Conservation (phyloP, 495 filamentous ascomycete genomes). For the Rhypophila decipiens region DNA sequence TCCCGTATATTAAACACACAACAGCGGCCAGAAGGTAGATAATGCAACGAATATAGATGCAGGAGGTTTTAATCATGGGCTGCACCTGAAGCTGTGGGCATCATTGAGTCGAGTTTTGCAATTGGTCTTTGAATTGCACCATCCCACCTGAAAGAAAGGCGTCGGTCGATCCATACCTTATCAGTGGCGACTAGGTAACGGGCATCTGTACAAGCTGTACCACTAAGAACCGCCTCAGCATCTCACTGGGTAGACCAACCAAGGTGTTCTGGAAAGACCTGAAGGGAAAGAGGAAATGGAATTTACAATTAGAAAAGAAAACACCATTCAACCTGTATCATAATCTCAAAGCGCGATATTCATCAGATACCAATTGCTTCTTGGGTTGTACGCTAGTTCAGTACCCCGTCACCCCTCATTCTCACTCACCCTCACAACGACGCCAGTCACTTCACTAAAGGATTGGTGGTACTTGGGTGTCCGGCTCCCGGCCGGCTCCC, state of each 20-base stretch:
- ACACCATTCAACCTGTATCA: background rate
- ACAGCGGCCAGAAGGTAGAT: background rate
- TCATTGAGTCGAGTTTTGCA: background rate
- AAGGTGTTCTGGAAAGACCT: background rate
- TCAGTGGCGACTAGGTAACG: background rate
- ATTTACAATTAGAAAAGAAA: background rate
- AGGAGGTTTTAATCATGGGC: no score
- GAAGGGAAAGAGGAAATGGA: background rate
- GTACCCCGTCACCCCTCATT: no score
- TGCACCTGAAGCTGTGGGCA: background rate
- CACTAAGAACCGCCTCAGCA: background rate
- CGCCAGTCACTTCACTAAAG: no score
- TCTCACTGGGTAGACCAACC: background rate
- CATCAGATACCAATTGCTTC: no score
- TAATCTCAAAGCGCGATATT: background rate
- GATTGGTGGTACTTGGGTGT: no score
- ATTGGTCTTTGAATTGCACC: background rate
- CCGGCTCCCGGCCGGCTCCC: no score
- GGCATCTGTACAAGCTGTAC: background rate
- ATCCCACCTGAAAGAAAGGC: no score
- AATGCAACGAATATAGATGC: background rate
- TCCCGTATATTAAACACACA: background rate
- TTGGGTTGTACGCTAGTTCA: no score
- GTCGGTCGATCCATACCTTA: background rate
- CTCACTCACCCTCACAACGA: no score